These are phyloP conservation scores for Hamiltosporidium magnivora DNA, from an alignment of 371 early-diverging fungal species.

Conservation along the genomic window DNA sequence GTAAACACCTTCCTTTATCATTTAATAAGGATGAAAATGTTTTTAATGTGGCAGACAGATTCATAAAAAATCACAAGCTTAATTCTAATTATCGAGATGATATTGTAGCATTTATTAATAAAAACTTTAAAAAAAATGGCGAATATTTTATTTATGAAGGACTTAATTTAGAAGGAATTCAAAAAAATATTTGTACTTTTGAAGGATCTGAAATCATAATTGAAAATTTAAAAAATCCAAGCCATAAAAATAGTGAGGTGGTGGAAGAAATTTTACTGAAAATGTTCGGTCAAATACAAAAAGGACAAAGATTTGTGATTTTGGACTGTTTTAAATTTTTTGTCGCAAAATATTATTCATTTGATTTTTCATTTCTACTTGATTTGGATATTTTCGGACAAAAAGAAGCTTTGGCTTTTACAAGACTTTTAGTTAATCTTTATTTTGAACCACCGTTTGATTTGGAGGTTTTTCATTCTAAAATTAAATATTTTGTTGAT, in stretches of 20 bases:
- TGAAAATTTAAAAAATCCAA: slow-evolving; percentile 5
- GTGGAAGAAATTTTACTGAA: slow-evolving; percentile 24
- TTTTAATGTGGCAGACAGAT: slow-evolving; percentile 40
- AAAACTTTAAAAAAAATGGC: slow-evolving; percentile 33
- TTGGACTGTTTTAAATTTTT: slow-evolving; percentile 51
- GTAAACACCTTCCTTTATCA: slow-evolving; percentile 30
- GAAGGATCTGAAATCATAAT: slow-evolving; percentile 5
- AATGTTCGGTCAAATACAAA: slow-evolving; percentile 7
- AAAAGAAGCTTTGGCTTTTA: slow-evolving; percentile 42
- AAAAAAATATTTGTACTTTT: slow-evolving; percentile 15
- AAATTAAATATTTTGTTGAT: slow-evolving; percentile 25
- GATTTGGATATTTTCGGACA: slow-evolving; percentile 16
- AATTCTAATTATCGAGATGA: slow-evolving; percentile 33
- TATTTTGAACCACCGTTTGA: slow-evolving; percentile 39
- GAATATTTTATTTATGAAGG: slow-evolving; percentile 29
- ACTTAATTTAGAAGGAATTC: slow-evolving; percentile 39
- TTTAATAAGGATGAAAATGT: slow-evolving; percentile 53
- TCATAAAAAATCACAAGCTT: slow-evolving; percentile 36
- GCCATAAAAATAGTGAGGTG: slow-evolving; percentile 1
- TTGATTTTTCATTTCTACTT: slow-evolving; percentile 45
- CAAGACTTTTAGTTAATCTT: slow-evolving; percentile 41
- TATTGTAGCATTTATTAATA: slow-evolving; percentile 50
- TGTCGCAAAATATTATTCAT: slow-evolving; percentile 13
- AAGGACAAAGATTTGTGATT: slow-evolving; percentile 24
- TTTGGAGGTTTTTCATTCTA: slow-evolving; percentile 18